A percentile compares a stretch with the other conserved stretches of the same genome.
phyloP scores from a whole-genome alignment of 1,284 basidiomycete genomes.

The Rhizoctonia solani region DNA sequence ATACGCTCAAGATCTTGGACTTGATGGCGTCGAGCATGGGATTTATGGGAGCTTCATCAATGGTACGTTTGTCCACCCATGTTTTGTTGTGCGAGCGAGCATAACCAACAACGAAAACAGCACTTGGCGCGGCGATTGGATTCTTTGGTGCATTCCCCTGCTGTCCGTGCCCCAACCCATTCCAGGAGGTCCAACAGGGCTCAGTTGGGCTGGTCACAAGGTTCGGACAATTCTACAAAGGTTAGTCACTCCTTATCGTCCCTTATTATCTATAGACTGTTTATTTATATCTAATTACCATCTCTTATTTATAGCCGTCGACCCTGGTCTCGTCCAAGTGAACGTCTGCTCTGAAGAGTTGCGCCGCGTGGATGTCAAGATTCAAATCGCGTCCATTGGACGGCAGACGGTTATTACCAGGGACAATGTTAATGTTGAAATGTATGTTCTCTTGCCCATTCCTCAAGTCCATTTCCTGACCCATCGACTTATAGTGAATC shows the following conservation, averaged over 20 bases:
- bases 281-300: no score
- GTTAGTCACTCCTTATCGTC: conserved; percentile 36
- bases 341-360: conserved; percentile 91
- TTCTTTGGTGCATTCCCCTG: conserved; percentile 66
- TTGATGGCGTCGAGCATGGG: conserved; percentile 70
- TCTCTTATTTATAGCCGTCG: no score
- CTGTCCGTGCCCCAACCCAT: conserved; percentile 52
- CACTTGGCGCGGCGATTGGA: conserved; percentile 61
- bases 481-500: conserved; percentile 55
- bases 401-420: conserved; percentile 50
- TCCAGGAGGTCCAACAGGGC: conserved; percentile 73
- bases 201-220: conserved; percentile 89
- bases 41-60: conserved; percentile 84
- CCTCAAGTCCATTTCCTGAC: not conserved
- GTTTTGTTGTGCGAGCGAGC: no score
- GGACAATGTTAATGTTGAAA: conserved; percentile 88
- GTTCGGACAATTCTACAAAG: conserved; percentile 92
- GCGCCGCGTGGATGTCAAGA: conserved; percentile 89
- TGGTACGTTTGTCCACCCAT: conserved; percentile 42
- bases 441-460: conserved; percentile 52
- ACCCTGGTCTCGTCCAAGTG: conserved; percentile 88
- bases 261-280: not conserved
- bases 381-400: conserved; percentile 83
- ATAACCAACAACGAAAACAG: no score
- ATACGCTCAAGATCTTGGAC: conserved; percentile 87